A percentile compares a stretch with the other conserved stretches of the same genome.
Conservation (phyloP, 1,139 yeast species). For the Scheffersomyces titani region DNA sequence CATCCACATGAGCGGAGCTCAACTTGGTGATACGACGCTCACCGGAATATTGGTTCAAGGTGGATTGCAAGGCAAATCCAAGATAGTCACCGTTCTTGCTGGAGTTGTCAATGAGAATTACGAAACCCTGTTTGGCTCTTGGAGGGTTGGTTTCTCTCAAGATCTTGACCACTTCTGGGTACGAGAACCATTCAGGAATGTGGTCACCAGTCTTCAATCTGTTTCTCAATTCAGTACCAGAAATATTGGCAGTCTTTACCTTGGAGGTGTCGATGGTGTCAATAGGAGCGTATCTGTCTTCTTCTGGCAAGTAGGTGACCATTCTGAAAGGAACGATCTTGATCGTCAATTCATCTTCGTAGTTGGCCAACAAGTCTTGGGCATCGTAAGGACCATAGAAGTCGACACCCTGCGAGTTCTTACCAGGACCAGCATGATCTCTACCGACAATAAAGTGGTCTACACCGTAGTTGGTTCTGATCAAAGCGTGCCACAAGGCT, state of each 20-base stretch:
- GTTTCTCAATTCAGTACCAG: constrained; percentile 93
- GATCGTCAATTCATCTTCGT: constrained; percentile 68
- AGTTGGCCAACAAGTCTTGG: constrained; percentile 79
- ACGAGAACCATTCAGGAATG: constrained; percentile 96
- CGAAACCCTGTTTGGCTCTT: constrained; percentile 85
- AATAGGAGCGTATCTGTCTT: constrained; percentile 92
- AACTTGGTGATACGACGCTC: constrained; percentile 82
- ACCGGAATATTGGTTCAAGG: constrained; percentile 85
- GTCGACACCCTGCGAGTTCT: constrained; percentile 88
- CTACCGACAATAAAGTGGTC: constrained; percentile 97
- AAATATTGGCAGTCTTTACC: constrained; percentile 82
- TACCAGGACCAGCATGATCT: constrained; percentile 98
- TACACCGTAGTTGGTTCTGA: constrained; percentile 95
- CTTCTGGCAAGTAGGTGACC: constrained; percentile 95
- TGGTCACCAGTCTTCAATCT: constrained; percentile 83
- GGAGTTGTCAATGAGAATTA: constrained; percentile 61
- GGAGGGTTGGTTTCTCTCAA: constrained; percentile 95
- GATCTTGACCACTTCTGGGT: constrained; percentile 92
- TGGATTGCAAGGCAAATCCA: constrained; percentile 83
- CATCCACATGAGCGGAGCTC: constrained; percentile 51
- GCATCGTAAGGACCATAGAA: constrained; percentile 98
- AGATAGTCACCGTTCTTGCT: constrained; percentile 55
- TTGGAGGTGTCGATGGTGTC: constrained; percentile 80
- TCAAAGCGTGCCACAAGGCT: constrained; percentile 97
- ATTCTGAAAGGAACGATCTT: constrained; percentile 95